Evolutionary conservation across 2,329 filamentous ascomycete genomes (phyloP).

Genomic region (Hymenoscyphus albidus): DNA sequence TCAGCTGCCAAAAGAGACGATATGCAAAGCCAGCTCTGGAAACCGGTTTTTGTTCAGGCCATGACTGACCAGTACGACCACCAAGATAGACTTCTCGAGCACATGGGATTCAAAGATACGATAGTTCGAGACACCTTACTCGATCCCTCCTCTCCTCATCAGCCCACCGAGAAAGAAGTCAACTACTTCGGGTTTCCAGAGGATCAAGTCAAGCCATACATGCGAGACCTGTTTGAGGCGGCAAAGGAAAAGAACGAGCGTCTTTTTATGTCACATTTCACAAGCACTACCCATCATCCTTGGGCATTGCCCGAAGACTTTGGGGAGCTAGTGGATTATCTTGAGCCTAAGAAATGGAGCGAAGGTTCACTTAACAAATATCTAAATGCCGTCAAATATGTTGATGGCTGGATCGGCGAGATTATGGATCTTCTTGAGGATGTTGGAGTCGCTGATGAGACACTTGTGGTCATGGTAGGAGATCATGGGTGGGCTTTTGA

Average conservation of each 20-base stretch:
- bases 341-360: conserved; percentile 26
- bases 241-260: conserved; percentile 33
- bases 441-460: conserved; percentile 42
- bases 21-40: conserved; percentile 25
- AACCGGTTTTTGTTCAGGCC: conserved; percentile 38
- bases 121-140: conserved; percentile 34
- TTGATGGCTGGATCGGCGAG: conserved; percentile 11
- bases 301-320: conserved; percentile 38
- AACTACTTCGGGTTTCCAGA: conserved; percentile 46
- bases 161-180: conserved; percentile 21
- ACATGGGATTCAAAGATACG: conserved; percentile 37
- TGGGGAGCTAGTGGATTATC: conserved; percentile 32
- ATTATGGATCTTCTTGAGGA: conserved; percentile 37
- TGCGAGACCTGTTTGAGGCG: conserved; percentile 35
- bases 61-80: conserved; percentile 40
- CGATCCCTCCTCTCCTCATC: conserved; percentile 29
- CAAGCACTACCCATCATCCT: conserved; percentile 41
- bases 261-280: conserved; percentile 38
- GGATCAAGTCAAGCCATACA: conserved; percentile 39
- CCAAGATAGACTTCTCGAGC: conserved; percentile 35
- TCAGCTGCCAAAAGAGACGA: conserved; percentile 3
- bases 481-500: conserved; percentile 43
- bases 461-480: conserved; percentile 44
- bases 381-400: conserved; percentile 39
- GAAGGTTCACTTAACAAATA: conserved; percentile 37